Percentiles rank a stretch among this genome's conserved stretches.
Conservation (phyloP, 1,284 basidiomycete species). For the Malassezia psittaci region DNA sequence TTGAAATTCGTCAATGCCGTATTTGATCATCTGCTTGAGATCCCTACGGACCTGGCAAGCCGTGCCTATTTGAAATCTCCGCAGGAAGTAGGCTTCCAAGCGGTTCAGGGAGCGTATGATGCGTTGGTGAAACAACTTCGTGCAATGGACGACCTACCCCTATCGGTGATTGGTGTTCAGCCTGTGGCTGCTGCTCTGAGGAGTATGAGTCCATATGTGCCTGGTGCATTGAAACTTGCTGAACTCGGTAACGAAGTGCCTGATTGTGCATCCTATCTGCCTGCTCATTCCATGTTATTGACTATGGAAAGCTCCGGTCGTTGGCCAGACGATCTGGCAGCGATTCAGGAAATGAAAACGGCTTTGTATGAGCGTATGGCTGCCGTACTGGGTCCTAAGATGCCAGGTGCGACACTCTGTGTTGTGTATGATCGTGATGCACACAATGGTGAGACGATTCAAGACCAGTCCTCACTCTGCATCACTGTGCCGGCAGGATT, state of each 20-base stretch:
- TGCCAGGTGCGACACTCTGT: conserved; percentile 12
- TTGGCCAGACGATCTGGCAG: conserved; percentile 89
- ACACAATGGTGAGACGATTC: conserved; percentile 49
- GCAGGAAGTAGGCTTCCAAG: conserved; percentile 56
- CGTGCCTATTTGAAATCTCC: conserved; percentile 47
- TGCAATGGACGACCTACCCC: conserved; percentile 62
- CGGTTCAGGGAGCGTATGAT: conserved; percentile 70
- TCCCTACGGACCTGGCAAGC: conserved; percentile 29
- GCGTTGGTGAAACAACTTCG: conserved; percentile 67
- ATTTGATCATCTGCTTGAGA: conserved; percentile 57
- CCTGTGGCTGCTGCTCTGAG: conserved; percentile 65
- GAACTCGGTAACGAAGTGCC: conserved; percentile 40
- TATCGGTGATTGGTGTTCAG: conserved; percentile 63
- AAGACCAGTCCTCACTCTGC: conserved; percentile 66
- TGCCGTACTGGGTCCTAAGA: conserved; percentile 23
- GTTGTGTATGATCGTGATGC: conserved; percentile 51
- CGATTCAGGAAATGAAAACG: conserved; percentile 88
- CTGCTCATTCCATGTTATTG: conserved; percentile 50
- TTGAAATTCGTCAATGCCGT: conserved; percentile 54
- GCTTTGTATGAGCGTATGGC: conserved; percentile 56
- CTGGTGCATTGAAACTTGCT: conserved; percentile 53
- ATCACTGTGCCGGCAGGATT: conserved; percentile 72
- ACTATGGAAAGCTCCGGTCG: conserved; percentile 64
- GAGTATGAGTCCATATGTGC: conserved; percentile 68
- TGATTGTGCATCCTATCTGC: conserved; percentile 49